phyloP scores from a whole-genome alignment of 2,329 filamentous ascomycete genomes.

The Hortaea sp. region DNA sequence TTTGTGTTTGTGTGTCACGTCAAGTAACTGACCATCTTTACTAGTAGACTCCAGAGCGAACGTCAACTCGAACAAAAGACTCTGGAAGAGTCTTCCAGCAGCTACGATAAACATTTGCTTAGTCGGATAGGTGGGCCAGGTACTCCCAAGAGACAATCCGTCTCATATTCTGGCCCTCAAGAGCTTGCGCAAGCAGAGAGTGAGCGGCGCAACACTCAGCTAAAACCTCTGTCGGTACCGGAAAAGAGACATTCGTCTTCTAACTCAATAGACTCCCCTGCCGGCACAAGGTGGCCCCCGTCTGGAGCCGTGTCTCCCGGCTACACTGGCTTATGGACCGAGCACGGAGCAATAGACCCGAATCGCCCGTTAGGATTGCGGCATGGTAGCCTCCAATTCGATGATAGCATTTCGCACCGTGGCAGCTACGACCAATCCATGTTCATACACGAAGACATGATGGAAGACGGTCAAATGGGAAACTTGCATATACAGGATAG shows the following conservation, averaged over 20 bases:
- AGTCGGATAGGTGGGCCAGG: slow-evolving; percentile 50
- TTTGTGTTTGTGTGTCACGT: not conserved
- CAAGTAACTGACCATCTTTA: slow-evolving; percentile 4
- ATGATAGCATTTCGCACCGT: slow-evolving; percentile 44
- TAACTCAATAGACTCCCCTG: slow-evolving; percentile 30
- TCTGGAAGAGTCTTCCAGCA: slow-evolving; percentile 49
- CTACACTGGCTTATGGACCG: slow-evolving; percentile 35
- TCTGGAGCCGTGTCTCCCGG: slow-evolving; percentile 35
- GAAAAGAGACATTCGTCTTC: slow-evolving; percentile 27
- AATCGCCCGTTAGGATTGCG: slow-evolving; percentile 22
- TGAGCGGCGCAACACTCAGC: slow-evolving; percentile 32
- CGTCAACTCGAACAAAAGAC: slow-evolving; percentile 48
- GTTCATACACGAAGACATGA: slow-evolving; percentile 42
- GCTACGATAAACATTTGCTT: slow-evolving; percentile 52
- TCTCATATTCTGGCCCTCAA: slow-evolving; percentile 18
- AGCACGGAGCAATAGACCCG: slow-evolving; percentile 18
- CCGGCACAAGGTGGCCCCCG: slow-evolving; percentile 28
- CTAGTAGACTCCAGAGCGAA: slow-evolving; percentile 47
- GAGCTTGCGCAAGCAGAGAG: slow-evolving; percentile 26
- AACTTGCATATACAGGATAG: slow-evolving; percentile 46
- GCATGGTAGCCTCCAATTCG: slow-evolving; percentile 28
- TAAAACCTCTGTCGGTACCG: slow-evolving; percentile 37
- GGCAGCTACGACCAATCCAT: slow-evolving; percentile 54
- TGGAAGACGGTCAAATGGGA: slow-evolving; percentile 45
- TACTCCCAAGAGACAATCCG: slow-evolving; percentile 39